A percentile compares a stretch with the other conserved stretches of the same genome.
Conservation (phyloP, 2,329 filamentous ascomycete species). For the Xenosphaeropsis pyriputrescens region DNA sequence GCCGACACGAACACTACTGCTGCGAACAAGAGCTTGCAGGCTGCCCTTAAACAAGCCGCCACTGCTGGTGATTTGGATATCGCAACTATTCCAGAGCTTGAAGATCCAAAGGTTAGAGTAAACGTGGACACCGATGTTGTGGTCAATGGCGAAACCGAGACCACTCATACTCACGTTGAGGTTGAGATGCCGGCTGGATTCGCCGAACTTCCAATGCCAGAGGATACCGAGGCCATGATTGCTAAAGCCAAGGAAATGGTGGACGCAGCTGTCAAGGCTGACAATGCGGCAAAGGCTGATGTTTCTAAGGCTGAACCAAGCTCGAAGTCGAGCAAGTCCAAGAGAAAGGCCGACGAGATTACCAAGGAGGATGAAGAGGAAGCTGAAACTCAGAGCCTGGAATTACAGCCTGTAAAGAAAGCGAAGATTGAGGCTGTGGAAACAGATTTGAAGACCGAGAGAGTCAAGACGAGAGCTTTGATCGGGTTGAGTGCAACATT, state of each 20-base stretch:
- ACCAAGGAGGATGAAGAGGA: constrained; percentile 29
- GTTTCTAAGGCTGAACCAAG: constrained; percentile 19
- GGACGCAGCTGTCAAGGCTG: constrained; percentile 45
- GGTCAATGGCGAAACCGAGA: constrained; percentile 42
- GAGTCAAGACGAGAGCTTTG: constrained; percentile 71
- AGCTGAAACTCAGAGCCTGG: constrained; percentile 22
- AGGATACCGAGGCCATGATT: constrained; percentile 73
- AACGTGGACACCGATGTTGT: constrained; percentile 52
- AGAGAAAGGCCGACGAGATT: constrained; percentile 64
- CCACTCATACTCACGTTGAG: constrained; percentile 58
- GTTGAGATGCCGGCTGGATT: constrained; percentile 58
- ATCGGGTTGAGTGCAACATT: constrained; percentile 78
- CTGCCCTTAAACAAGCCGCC: constrained; percentile 27
- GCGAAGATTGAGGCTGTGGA: constrained; percentile 70
- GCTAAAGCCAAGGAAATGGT: constrained; percentile 83
- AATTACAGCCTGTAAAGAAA: constrained; percentile 50
- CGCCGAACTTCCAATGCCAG: constrained; percentile 55
- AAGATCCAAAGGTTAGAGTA: constrained; percentile 49
- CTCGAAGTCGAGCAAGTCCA: constrained; percentile 30
- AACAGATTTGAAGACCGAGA: constrained; percentile 69
- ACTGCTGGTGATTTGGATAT: constrained; percentile 7
- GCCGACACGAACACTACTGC: constrained; percentile 31
- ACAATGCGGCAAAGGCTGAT: constrained; percentile 21
- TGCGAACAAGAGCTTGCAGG: constrained; percentile 30
- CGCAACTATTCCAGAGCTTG: constrained; percentile 8